Percentiles rank a stretch among this genome's conserved stretches.
Evolutionary conservation across 768 basidiomycete species (phyloP).

Genomic region (Rhodocollybia butyracea): DNA sequence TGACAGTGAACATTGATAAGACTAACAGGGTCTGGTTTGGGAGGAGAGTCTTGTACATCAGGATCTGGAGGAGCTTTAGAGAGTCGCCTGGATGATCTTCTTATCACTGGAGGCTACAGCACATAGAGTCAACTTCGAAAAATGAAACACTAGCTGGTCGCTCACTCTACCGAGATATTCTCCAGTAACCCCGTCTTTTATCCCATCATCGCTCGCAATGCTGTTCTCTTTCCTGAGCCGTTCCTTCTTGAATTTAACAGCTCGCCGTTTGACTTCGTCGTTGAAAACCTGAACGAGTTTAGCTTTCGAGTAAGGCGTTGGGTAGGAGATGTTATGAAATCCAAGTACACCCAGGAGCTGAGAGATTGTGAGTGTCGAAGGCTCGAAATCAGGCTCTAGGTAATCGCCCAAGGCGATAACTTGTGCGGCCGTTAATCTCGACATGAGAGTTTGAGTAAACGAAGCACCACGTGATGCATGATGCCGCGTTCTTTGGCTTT

Average conservation of each 20-base stretch:
- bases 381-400: slow-evolving; percentile 75
- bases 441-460: slow-evolving; percentile 4
- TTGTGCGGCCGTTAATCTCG: slow-evolving; percentile 70
- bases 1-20: neutral
- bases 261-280: slow-evolving; percentile 64
- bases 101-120: slow-evolving; percentile 20
- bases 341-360: slow-evolving; percentile 76
- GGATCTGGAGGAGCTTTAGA: slow-evolving; percentile 53
- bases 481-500: neutral
- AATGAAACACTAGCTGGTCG: slow-evolving; percentile 1
- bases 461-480: neutral
- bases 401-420: slow-evolving; percentile 75
- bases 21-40: slow-evolving; percentile 56
- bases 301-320: slow-evolving; percentile 72
- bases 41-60: slow-evolving; percentile 36
- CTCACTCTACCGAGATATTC: slow-evolving; percentile 53
- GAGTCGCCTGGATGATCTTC: slow-evolving; percentile 63
- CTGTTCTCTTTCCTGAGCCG: slow-evolving; percentile 64
- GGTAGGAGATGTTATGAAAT: slow-evolving; percentile 73
- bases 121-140: neutral
- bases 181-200: slow-evolving; percentile 82
- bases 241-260: slow-evolving; percentile 58
- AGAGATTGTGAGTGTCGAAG: slow-evolving; percentile 70
- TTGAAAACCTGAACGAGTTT: slow-evolving; percentile 78
- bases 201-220: slow-evolving; percentile 77